Percentiles rank a stretch among this genome's conserved stretches.
Conservation (phyloP, 2,329 filamentous ascomycete genomes). For the Piedraia hortae region DNA sequence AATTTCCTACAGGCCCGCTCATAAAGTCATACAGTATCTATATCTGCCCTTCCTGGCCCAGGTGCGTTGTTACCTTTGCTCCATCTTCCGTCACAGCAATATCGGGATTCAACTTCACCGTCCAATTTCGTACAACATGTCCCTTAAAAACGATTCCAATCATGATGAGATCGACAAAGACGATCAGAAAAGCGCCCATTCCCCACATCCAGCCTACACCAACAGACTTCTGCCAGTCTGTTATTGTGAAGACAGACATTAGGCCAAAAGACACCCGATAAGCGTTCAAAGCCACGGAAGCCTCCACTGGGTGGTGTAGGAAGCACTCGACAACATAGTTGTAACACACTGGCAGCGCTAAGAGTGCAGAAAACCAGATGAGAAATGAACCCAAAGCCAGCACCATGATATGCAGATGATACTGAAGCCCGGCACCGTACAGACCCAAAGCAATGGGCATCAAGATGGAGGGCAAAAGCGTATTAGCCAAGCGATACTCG, state of each 20-base stretch:
- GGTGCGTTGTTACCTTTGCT: background rate
- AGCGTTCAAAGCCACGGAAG: slow-evolving; percentile 11
- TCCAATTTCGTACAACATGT: slow-evolving; percentile 1
- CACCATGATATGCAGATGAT: slow-evolving; percentile 16
- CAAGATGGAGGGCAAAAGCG: slow-evolving; percentile 5
- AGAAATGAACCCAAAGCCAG: slow-evolving; percentile 17
- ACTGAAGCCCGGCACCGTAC: slow-evolving; percentile 16
- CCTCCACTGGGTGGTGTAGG: slow-evolving; percentile 14
- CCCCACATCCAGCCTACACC: slow-evolving; percentile 3
- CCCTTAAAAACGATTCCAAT: slow-evolving; percentile 1
- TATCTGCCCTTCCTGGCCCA: too few relatives aligned
- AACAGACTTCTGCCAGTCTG: slow-evolving; percentile 2
- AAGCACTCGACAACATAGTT: slow-evolving; percentile 14
- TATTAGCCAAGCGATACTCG: slow-evolving; percentile 14
- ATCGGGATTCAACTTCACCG: background rate
- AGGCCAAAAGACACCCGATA: slow-evolving; percentile 5
- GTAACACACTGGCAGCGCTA: slow-evolving; percentile 9
- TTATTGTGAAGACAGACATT: slow-evolving; percentile 2
- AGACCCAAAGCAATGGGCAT: slow-evolving; percentile 13
- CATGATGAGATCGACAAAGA: slow-evolving; percentile 1
- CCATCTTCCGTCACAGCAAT: slow-evolving; percentile 1
- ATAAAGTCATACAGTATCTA: too few relatives aligned
- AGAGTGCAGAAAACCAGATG: slow-evolving; percentile 12
- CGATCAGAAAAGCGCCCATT: slow-evolving; percentile 1
- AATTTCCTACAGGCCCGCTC: too few relatives aligned